These are phyloP conservation scores for Ustilago nuda DNA, from an alignment of 1,284 basidiomycete genomes.

Conservation along the genomic window DNA sequence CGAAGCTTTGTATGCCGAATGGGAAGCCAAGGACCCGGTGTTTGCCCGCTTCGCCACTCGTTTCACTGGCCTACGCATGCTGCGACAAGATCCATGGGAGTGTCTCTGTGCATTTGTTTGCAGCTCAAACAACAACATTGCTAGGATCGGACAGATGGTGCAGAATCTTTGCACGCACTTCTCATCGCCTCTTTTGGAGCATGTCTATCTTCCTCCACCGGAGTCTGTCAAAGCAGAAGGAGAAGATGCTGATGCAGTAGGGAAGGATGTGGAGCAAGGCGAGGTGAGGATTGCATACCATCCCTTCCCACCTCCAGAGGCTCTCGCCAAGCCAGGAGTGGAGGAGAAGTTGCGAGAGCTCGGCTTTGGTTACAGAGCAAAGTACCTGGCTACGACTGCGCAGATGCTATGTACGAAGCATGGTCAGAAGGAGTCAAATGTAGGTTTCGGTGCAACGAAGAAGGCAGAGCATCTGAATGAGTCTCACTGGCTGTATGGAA, in stretches of 20 bases:
- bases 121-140: constrained; percentile 93
- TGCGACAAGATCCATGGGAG: constrained; percentile 93
- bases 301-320: constrained; percentile 84
- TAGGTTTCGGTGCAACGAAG: background rate
- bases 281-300: constrained; percentile 74
- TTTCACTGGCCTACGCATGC: constrained; percentile 76
- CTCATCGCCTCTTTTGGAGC: constrained; percentile 74
- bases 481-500: constrained; percentile 29
- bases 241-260: constrained; percentile 16
- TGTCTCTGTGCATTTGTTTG: constrained; percentile 81
- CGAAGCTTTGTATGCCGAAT: constrained; percentile 80
- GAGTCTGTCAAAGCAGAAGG: constrained; percentile 40
- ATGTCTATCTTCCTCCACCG: constrained; percentile 61
- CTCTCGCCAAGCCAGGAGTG: constrained; percentile 75
- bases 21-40: constrained; percentile 79
- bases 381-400: constrained; percentile 87
- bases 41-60: constrained; percentile 77
- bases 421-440: background rate
- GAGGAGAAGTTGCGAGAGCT: constrained; percentile 76
- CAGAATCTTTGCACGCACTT: constrained; percentile 69
- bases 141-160: constrained; percentile 68
- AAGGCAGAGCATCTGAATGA: constrained; percentile 21
- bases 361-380: constrained; percentile 95
- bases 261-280: constrained; percentile 14
- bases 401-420: constrained; percentile 76